phyloP scores from a whole-genome alignment of 1,139 yeast genomes.

The Pichia sp. region DNA sequence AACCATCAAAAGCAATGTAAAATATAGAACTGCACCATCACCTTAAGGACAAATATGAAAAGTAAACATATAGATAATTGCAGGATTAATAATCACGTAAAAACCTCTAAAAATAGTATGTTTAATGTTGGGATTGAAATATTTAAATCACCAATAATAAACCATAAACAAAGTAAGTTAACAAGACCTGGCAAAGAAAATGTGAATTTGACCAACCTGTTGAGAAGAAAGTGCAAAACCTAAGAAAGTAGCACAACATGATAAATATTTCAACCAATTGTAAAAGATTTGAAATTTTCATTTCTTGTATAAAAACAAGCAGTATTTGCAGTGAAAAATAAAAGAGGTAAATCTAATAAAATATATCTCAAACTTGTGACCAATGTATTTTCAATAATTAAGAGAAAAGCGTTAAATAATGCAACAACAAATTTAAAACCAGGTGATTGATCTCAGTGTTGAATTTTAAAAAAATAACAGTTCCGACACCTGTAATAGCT shows the following conservation, averaged over 20 bases:
- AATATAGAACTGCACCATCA: conserved; percentile 87
- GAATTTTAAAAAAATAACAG: conserved; percentile 68
- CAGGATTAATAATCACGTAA: conserved; percentile 65
- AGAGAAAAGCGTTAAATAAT: conserved; percentile 55
- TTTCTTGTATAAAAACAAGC: conserved; percentile 74
- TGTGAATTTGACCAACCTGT: conserved; percentile 95
- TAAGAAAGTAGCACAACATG: conserved; percentile 64
- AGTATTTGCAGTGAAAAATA: conserved; percentile 86
- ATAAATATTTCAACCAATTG: conserved; percentile 66
- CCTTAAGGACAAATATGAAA: conserved; percentile 82
- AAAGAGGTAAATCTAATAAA: conserved; percentile 81
- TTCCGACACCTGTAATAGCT: conserved; percentile 73
- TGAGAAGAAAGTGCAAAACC: conserved; percentile 47
- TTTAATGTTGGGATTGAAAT: conserved; percentile 42
- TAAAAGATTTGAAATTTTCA: conserved; percentile 68
- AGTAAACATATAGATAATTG: conserved; percentile 57
- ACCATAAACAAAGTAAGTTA: conserved; percentile 64
- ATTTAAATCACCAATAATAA: conserved; percentile 76
- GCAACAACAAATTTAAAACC: conserved; percentile 80
- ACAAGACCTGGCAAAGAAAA: conserved; percentile 79
- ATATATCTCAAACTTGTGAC: conserved; percentile 88
- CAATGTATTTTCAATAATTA: conserved; percentile 78
- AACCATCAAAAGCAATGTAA: conserved; percentile 69
- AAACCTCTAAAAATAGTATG: conserved; percentile 55
- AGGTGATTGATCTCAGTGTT: conserved; percentile 64